Conservation (phyloP, 257 asterid genomes). For the Mentha longifolia region DNA sequence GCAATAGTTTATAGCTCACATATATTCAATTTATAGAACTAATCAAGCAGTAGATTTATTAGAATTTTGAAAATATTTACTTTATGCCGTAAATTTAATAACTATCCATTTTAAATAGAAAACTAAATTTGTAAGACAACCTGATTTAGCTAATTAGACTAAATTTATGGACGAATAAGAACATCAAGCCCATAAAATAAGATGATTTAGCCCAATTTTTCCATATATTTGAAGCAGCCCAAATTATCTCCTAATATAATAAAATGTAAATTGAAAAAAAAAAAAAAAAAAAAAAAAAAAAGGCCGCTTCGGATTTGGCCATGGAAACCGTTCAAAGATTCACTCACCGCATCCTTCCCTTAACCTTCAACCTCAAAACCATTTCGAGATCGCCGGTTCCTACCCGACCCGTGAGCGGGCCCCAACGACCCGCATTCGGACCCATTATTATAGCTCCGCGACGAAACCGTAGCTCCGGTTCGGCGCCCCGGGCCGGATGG, state of each 20-base stretch:
- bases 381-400: slow-evolving; percentile 35
- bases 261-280: background rate
- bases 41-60: too few species aligned
- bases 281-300: background rate
- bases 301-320: background rate
- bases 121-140: too few species aligned
- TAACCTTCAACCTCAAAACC: slow-evolving; percentile 42
- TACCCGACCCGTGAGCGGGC: slow-evolving; percentile 35
- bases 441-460: slow-evolving; percentile 29
- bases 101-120: too few species aligned
- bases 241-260: background rate
- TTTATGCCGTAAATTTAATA: too few species aligned
- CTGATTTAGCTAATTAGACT: too few species aligned
- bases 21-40: too few species aligned
- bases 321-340: slow-evolving; percentile 67
- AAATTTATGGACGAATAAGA: too few species aligned
- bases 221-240: background rate
- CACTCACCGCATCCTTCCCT: slow-evolving; percentile 45
- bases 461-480: slow-evolving; percentile 44
- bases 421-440: slow-evolving; percentile 28
- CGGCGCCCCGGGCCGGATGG: slow-evolving; percentile 75
- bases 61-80: too few species aligned
- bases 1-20: too few species aligned
- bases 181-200: too few species aligned
- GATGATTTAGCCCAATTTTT: background rate